A percentile compares a stretch with the other conserved stretches of the same genome.
phyloP scores from a whole-genome alignment of 371 early-diverging fungal species.

The Fennellomyces sp. region DNA sequence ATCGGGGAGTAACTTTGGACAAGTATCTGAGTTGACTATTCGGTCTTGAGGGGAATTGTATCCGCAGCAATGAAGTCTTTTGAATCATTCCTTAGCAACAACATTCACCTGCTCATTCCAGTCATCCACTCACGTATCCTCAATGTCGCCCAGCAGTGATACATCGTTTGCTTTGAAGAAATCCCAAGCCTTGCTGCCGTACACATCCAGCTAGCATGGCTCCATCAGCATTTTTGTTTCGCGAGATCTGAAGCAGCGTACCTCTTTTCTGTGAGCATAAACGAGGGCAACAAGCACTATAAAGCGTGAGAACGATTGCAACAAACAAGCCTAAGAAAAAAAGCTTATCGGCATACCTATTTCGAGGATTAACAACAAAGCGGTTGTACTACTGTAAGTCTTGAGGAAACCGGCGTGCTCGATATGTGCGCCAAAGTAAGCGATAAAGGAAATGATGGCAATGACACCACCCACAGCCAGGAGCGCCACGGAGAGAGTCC shows the following conservation, averaged over 20 bases:
- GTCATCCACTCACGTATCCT: constrained; percentile 26
- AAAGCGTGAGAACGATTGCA: neutral
- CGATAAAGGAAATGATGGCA: constrained; percentile 30
- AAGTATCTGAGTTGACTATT: neutral
- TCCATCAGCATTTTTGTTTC: too few relatives aligned
- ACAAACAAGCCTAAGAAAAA: neutral
- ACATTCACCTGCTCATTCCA: neutral
- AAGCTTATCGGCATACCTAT: constrained; percentile 25
- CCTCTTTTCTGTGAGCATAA: constrained; percentile 9
- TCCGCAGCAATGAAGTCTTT: constrained; percentile 14
- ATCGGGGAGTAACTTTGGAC: neutral
- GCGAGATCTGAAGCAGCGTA: constrained; percentile 4
- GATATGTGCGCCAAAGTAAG: constrained; percentile 37
- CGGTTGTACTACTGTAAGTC: constrained; percentile 30
- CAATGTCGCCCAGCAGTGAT: constrained; percentile 24
- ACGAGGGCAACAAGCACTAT: constrained; percentile 13
- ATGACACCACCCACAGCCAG: constrained; percentile 28
- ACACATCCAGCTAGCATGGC: constrained; percentile 30
- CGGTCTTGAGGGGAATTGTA: constrained; percentile 8
- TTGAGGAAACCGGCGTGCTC: constrained; percentile 39
- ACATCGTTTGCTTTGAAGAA: constrained; percentile 31
- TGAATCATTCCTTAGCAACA: neutral
- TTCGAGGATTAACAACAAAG: constrained; percentile 32
- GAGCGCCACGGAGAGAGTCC: constrained; percentile 20
- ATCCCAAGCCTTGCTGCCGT: constrained; percentile 33